phyloP scores from a whole-genome alignment of 2,329 filamentous ascomycete species.

The Stachybotrys echinatus region DNA sequence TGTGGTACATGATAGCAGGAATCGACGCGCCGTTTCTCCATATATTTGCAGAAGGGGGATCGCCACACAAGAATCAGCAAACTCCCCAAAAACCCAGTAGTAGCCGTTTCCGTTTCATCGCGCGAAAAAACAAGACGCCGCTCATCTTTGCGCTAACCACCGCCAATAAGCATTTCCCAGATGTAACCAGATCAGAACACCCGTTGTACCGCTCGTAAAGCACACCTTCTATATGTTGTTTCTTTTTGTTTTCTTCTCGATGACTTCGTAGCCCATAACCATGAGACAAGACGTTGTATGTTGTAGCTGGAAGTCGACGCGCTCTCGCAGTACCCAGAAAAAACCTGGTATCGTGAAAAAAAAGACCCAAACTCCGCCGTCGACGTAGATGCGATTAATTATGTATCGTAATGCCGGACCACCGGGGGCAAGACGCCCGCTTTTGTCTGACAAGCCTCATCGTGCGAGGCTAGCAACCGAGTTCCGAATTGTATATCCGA shows the following conservation, averaged over 20 bases:
- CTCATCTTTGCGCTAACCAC: slow-evolving; percentile 27
- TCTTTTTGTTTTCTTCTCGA: slow-evolving; percentile 36
- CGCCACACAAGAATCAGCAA: slow-evolving; percentile 25
- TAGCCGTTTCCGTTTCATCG: slow-evolving; percentile 24
- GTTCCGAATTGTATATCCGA: slow-evolving; percentile 9
- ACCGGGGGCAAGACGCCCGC: slow-evolving; percentile 20
- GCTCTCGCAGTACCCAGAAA: slow-evolving; percentile 13
- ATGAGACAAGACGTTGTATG: slow-evolving; percentile 26
- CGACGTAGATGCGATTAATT: slow-evolving; percentile 40
- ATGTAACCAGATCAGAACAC: slow-evolving; percentile 32
- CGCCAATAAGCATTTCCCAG: slow-evolving; percentile 23
- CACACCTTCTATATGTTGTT: slow-evolving; percentile 42
- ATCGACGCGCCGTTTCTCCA: slow-evolving; percentile 21
- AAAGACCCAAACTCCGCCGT: slow-evolving; percentile 17
- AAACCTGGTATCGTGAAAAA: slow-evolving; percentile 23
- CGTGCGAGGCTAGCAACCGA: slow-evolving; percentile 24
- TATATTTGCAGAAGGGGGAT: slow-evolving; percentile 21
- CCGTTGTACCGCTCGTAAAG: slow-evolving; percentile 22
- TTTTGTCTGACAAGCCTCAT: slow-evolving; percentile 36
- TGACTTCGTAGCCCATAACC: slow-evolving; percentile 42
- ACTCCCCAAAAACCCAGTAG: slow-evolving; percentile 28
- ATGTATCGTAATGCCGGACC: slow-evolving; percentile 40
- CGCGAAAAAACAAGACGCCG: slow-evolving; percentile 25
- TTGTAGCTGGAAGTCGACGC: slow-evolving; percentile 8
- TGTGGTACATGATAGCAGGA: slow-evolving; percentile 21